Percentiles rank a stretch among this genome's conserved stretches.
phyloP scores from a whole-genome alignment of 106 monocot genomes.

The Narthecium ossifragum region DNA sequence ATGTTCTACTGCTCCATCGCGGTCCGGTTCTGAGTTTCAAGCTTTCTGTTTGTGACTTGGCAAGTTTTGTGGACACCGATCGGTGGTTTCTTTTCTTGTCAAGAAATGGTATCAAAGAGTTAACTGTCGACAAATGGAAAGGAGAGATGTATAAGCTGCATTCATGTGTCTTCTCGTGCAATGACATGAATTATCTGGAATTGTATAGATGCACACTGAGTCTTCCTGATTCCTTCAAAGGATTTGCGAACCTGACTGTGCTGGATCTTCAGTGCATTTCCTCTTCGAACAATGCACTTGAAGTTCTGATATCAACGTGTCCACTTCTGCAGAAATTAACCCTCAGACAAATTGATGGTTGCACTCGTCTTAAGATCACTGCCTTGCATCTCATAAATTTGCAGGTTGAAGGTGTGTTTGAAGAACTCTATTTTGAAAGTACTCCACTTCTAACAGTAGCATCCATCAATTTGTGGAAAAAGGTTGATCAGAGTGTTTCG shows the following conservation, averaged over 20 bases:
- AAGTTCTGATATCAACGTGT: too few relatives aligned
- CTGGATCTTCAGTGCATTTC: too few relatives aligned
- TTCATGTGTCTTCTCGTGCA: background rate
- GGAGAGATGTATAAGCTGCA: background rate
- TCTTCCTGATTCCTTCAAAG: slow-evolving; percentile 2
- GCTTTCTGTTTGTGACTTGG: background rate
- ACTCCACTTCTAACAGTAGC: too few relatives aligned
- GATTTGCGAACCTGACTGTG: background rate
- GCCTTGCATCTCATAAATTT: too few relatives aligned
- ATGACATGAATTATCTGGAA: background rate
- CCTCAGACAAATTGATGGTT: too few relatives aligned
- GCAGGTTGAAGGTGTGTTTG: too few relatives aligned
- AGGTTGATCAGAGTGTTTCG: background rate
- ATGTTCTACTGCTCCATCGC: slow-evolving; percentile 7
- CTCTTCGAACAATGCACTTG: too few relatives aligned
- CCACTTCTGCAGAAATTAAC: too few relatives aligned
- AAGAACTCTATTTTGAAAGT: too few relatives aligned
- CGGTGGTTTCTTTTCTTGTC: slow-evolving; percentile 9
- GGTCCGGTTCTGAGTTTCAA: slow-evolving; percentile 8
- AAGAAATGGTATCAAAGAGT: slow-evolving; percentile 15
- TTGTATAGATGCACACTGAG: too few relatives aligned
- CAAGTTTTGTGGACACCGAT: background rate
- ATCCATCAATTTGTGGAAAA: too few relatives aligned
- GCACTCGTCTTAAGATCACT: too few relatives aligned
- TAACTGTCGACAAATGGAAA: background rate